Evolutionary conservation across 2,329 filamentous ascomycete genomes (phyloP).

Genomic region (Neonectria faginata): DNA sequence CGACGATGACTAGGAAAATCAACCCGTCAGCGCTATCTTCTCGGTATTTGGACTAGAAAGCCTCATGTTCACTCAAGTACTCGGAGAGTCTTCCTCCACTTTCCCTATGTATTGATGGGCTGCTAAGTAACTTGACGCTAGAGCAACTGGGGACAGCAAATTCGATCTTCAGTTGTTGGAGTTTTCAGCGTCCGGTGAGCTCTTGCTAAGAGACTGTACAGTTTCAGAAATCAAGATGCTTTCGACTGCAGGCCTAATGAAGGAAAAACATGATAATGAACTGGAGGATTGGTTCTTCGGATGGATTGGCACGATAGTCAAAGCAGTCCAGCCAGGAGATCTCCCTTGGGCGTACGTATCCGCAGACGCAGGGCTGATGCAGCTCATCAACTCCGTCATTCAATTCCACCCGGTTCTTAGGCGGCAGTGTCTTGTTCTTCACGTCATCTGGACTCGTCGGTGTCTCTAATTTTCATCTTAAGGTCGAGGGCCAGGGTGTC

Average conservation of each 20-base stretch:
- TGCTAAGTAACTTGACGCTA: conserved; percentile 24
- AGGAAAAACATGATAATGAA: conserved; percentile 13
- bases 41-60: neutral
- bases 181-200: conserved; percentile 16
- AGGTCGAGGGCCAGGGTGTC: too few species aligned
- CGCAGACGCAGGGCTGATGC: conserved; percentile 23
- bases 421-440: conserved; percentile 27
- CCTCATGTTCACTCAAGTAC: conserved; percentile 26
- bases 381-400: conserved; percentile 28
- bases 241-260: conserved; percentile 22
- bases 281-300: conserved; percentile 28
- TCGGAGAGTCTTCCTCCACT: conserved; percentile 29
- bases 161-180: conserved; percentile 27
- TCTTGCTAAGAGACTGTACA: conserved; percentile 14
- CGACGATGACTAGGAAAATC: neutral
- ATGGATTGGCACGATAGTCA: conserved; percentile 19
- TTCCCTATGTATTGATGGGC: conserved; percentile 32
- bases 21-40: neutral
- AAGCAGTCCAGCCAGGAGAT: conserved; percentile 15
- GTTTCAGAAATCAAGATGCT: conserved; percentile 24
- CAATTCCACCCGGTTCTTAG: conserved; percentile 29
- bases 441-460: conserved; percentile 27
- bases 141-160: conserved; percentile 22
- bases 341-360: conserved; percentile 25
- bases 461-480: conserved; percentile 22